phyloP scores from a whole-genome alignment of 1,284 basidiomycete species.

The Cryptococcus hybrid region DNA sequence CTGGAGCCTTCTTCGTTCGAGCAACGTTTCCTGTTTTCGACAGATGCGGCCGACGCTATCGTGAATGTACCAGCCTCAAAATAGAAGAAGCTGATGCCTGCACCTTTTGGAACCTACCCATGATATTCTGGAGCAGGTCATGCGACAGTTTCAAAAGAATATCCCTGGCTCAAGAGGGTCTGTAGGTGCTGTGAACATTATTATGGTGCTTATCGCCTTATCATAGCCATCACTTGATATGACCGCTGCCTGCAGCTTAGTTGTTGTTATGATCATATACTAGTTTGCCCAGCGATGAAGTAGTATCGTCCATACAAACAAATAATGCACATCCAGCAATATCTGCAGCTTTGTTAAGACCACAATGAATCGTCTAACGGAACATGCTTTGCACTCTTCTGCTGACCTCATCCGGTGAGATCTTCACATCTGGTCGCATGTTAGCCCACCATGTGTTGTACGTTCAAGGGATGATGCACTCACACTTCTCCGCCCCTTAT shows the following conservation, averaged over 20 bases:
- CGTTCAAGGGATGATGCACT: constrained; percentile 7
- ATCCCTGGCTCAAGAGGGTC: no score
- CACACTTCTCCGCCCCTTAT: constrained; percentile 43
- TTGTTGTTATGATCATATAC: not conserved
- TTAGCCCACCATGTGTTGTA: not conserved
- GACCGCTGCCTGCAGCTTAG: no score
- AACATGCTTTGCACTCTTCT: constrained; percentile 37
- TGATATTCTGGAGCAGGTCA: no score
- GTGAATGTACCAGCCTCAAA: no score
- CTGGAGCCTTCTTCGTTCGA: no score
- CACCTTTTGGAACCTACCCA: no score
- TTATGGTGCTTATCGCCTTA: not conserved
- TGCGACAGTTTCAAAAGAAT: no score
- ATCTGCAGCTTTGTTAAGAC: not conserved
- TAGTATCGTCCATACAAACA: not conserved
- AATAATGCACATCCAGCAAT: not conserved
- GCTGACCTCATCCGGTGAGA: constrained; percentile 34
- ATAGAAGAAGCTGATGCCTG: no score
- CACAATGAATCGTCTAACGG: constrained; percentile 12
- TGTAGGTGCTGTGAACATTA: not conserved
- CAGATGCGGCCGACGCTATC: no score
- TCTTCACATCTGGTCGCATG: constrained; percentile 32
- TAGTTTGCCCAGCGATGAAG: not conserved
- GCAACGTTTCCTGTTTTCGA: no score
- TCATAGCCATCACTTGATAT: no score